Evolutionary conservation across 345 rosid species (phyloP).

Genomic region (Combretum micranthum): DNA sequence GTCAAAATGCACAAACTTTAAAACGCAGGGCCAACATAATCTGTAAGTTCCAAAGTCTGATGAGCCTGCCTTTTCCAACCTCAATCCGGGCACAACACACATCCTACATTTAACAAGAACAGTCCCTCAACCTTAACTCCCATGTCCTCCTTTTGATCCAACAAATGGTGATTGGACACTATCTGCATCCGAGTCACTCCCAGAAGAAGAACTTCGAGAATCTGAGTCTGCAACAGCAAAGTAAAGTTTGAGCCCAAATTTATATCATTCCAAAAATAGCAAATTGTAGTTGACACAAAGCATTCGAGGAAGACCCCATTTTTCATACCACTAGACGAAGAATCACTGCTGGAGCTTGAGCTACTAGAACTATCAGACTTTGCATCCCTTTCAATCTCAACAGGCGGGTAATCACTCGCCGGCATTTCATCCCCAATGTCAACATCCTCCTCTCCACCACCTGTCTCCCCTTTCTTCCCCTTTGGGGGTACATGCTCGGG

Average conservation of each 20-base stretch:
- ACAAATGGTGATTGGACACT: slow-evolving; percentile 26
- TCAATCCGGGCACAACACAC: too few species aligned
- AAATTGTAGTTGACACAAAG: slow-evolving; percentile 2
- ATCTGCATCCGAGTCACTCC: slow-evolving; percentile 31
- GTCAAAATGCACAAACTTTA: too few species aligned
- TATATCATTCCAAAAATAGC: not conserved
- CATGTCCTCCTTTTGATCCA: slow-evolving; percentile 23
- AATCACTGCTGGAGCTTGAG: slow-evolving; percentile 24
- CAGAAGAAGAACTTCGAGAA: slow-evolving; percentile 36
- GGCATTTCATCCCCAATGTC: slow-evolving; percentile 46
- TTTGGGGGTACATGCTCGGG: slow-evolving; percentile 6
- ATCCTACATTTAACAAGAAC: too few species aligned
- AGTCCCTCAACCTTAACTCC: not conserved
- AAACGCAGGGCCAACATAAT: too few species aligned
- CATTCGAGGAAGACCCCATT: not conserved
- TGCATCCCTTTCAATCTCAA: slow-evolving; percentile 40
- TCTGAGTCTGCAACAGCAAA: slow-evolving; percentile 23
- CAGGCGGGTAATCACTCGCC: slow-evolving; percentile 25
- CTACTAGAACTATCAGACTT: slow-evolving; percentile 22
- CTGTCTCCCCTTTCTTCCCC: slow-evolving; percentile 12
- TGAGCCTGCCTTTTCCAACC: too few species aligned
- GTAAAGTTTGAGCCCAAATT: not conserved
- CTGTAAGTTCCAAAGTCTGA: too few species aligned
- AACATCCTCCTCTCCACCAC: slow-evolving; percentile 38
- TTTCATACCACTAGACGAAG: slow-evolving; percentile 30